Evolutionary conservation across 1,139 yeast species (phyloP).

Genomic region (Scheffersomyces lignicola): DNA sequence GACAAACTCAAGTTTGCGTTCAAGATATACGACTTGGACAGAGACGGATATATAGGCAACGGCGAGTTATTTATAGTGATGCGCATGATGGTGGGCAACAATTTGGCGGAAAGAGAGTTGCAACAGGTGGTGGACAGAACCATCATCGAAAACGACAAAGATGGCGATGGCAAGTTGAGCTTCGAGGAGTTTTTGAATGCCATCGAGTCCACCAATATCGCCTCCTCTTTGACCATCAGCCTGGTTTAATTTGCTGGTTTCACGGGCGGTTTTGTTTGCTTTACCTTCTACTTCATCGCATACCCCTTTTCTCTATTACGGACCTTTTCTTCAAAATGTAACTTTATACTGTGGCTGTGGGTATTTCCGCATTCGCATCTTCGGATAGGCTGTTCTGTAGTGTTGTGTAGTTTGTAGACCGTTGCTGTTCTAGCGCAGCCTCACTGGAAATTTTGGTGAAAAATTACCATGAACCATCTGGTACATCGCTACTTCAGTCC

Average conservation of each 20-base stretch:
- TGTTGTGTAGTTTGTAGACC: too few species aligned
- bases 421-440: too few species aligned
- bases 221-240: constrained; percentile 56
- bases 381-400: too few species aligned
- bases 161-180: constrained; percentile 85
- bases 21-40: constrained; percentile 91
- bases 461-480: too few species aligned
- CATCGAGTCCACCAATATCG: constrained; percentile 66
- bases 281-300: too few species aligned
- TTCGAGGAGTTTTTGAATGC: constrained; percentile 84
- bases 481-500: too few species aligned
- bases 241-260: constrained; percentile 36
- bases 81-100: constrained; percentile 96
- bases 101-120: constrained; percentile 79
- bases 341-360: too few species aligned
- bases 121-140: constrained; percentile 97
- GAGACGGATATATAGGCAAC: constrained; percentile 92
- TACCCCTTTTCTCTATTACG: too few species aligned
- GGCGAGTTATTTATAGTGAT: constrained; percentile 92
- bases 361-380: too few species aligned
- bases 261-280: not conserved
- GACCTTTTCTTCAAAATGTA: too few species aligned
- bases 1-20: constrained; percentile 90
- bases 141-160: constrained; percentile 89
- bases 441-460: too few species aligned